Evolutionary conservation across 106 monocot genomes (phyloP).

Genomic region (Narthecium ossifragum): DNA sequence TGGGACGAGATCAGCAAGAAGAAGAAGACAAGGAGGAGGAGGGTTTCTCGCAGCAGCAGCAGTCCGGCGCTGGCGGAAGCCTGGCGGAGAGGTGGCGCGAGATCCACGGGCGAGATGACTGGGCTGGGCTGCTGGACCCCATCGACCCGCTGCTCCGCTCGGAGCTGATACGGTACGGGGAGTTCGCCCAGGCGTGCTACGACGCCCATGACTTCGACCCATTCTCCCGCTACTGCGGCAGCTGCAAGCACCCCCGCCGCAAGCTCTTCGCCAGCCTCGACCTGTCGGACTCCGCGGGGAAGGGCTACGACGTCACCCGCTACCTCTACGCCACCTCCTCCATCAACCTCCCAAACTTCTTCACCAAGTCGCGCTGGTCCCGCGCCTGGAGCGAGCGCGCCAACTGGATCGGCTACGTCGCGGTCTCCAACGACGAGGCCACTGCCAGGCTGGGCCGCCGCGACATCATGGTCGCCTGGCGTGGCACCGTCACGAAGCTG

Average conservation of each 20-base stretch:
- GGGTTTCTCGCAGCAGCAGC: background rate
- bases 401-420: constrained; percentile 93
- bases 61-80: background rate
- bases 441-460: constrained; percentile 57
- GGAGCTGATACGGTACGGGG: constrained; percentile 87
- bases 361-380: constrained; percentile 24
- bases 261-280: constrained; percentile 44
- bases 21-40: background rate
- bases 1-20: background rate
- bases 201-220: constrained; percentile 82
- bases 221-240: constrained; percentile 70
- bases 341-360: constrained; percentile 59
- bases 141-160: constrained; percentile 73
- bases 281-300: constrained; percentile 19
- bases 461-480: constrained; percentile 68
- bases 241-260: constrained; percentile 56
- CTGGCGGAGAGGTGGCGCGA: constrained; percentile 50
- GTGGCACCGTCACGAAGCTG: constrained; percentile 70
- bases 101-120: constrained; percentile 66
- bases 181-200: constrained; percentile 84
- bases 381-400: constrained; percentile 56
- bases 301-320: constrained; percentile 60
- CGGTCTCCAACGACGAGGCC: constrained; percentile 61
- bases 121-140: constrained; percentile 77
- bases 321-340: constrained; percentile 85